These are phyloP conservation scores for Diaporthe longicolla DNA, from an alignment of 2,329 filamentous ascomycete species.

Conservation along the genomic window DNA sequence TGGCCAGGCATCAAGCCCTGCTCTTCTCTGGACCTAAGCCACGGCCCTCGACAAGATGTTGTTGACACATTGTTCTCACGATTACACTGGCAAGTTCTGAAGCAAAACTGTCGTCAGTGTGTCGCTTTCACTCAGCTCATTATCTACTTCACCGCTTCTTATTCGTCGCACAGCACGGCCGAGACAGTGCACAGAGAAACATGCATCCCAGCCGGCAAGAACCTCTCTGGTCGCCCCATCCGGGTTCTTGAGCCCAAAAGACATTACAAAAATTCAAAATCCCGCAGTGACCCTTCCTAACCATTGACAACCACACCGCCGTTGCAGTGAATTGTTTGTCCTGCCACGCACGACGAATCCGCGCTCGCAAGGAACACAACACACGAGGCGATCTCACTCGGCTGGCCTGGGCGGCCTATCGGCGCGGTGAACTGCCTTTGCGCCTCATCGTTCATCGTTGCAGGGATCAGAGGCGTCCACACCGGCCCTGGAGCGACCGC, in stretches of 20 bases:
- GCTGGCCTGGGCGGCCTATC: constrained; percentile 84
- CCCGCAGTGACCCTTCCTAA: constrained; percentile 48
- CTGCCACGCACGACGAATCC: constrained; percentile 81
- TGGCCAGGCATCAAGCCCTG: neutral
- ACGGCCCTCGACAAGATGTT: neutral
- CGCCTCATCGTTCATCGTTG: constrained; percentile 78
- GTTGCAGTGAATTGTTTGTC: constrained; percentile 74
- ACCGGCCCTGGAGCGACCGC: constrained; percentile 84
- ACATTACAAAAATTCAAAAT: constrained; percentile 6
- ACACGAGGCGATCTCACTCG: constrained; percentile 84
- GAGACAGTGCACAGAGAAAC: constrained; percentile 9
- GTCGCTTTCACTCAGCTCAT: constrained; percentile 1
- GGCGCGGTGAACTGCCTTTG: constrained; percentile 81
- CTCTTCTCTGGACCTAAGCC: neutral
- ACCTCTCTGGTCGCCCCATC: constrained; percentile 29
- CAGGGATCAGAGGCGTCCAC: constrained; percentile 82
- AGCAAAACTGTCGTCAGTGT: neutral
- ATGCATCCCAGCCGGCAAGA: constrained; percentile 13
- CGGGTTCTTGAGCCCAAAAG: constrained; percentile 30
- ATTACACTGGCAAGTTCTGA: neutral
- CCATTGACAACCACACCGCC: constrained; percentile 65
- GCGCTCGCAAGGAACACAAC: constrained; percentile 84
- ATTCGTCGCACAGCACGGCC: constrained; percentile 8
- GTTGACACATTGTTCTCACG: neutral
- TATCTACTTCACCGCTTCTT: neutral